Conservation (phyloP, 495 filamentous ascomycete species). For the Xylaria bambusicola region DNA sequence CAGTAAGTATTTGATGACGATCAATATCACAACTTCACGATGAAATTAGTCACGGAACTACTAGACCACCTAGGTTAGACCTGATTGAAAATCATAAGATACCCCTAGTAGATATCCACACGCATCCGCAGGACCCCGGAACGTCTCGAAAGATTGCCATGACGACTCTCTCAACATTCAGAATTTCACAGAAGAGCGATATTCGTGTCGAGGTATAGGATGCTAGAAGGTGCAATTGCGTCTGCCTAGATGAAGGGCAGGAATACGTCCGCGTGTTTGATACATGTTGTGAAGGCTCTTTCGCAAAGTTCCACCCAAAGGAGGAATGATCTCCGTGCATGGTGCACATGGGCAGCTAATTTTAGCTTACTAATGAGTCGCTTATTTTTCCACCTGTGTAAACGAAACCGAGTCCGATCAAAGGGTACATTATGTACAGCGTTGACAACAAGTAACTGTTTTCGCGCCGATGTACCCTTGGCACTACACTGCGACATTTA, state of each 20-base stretch:
- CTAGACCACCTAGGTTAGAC: no score
- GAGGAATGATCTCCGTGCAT: background rate
- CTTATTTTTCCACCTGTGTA: no score
- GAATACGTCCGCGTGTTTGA: background rate
- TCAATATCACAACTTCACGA: background rate
- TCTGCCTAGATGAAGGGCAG: background rate
- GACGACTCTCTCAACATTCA: background rate
- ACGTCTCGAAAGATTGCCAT: background rate
- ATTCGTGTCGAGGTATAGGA: background rate
- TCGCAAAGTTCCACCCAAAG: slow-evolving; percentile 11
- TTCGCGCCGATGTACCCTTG: no score
- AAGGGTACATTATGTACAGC: background rate
- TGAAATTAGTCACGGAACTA: no score
- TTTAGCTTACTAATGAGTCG: background rate
- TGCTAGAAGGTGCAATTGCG: background rate
- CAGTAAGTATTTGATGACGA: background rate
- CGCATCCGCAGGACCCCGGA: no score
- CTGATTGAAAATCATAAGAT: no score
- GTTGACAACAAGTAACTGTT: no score
- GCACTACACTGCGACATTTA: no score
- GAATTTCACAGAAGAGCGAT: no score
- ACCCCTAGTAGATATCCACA: no score
- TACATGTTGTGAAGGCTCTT: background rate
- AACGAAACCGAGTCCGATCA: slow-evolving; percentile 13
- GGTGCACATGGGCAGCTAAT: no score